Base-by-base conservation (phyloP, 306 rosid genomes). In the Glycine soja region DNA sequence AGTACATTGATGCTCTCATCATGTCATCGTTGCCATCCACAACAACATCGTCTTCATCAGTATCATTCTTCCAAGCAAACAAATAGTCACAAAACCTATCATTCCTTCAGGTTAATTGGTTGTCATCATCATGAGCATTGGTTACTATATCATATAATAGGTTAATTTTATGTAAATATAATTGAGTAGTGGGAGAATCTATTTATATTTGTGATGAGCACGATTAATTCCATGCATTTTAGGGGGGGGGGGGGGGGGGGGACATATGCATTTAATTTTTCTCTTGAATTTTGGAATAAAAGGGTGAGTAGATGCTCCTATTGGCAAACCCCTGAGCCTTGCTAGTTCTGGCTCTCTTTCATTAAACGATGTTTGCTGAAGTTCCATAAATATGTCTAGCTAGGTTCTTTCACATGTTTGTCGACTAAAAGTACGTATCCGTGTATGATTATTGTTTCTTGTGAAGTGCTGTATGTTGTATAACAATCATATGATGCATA, bases 1-100 rank as follows among this genome's bases (percentile, higher is more conserved):
- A 91, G 75, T 83, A 72, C 70, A 83, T 81, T 61, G 92, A 88
- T 53, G 74, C 83, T n/a, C 64, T 92, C 72, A 67, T 92, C 70
- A 72, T 86, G 68, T 75, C 92, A 42, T 84, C 91, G 1, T 68
- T 88, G 76, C 30, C 89, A 40, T 68, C 90, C 5, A 67, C 86
- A 68, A 75, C 77, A 34, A 50, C 82, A 61, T 43, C 85, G 13
- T 45, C 87, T 30, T 75, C 82, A 32, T 40, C 82, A 40, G 34
- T 15, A 47, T 83, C 87, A 69, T 70, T 79, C 72, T 59, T 74
- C 14, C 87, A 84, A 80, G 40, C 64, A 68, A 74, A 75, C 2
- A 74, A 59, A 15, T 80, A 58, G 75, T 36, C 68, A 66, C 81
- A 52, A 80, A 67, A 72, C 71, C 75, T 75, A 75, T 65, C 59